phyloP scores from a whole-genome alignment of 768 basidiomycete species.

The Leccinum longicurvipes region DNA sequence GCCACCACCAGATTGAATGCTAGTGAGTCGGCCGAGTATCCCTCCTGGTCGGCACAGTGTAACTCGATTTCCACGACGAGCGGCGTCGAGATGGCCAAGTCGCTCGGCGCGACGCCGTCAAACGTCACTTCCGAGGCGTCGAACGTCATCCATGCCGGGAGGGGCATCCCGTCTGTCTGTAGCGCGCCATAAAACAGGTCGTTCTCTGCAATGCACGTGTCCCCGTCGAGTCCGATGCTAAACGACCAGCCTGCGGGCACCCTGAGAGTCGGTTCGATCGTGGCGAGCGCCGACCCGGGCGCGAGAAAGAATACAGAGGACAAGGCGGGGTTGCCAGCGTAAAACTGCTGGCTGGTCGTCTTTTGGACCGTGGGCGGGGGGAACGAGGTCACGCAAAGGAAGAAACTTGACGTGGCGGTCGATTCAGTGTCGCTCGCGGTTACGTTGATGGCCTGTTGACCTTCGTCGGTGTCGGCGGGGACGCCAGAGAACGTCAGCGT shows the following conservation, averaged over 20 bases:
- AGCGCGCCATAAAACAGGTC: slow-evolving; percentile 62
- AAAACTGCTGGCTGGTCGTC: slow-evolving; percentile 61
- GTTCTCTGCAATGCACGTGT: slow-evolving; percentile 52
- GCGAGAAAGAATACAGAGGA: slow-evolving; percentile 74
- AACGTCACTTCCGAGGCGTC: slow-evolving; percentile 66
- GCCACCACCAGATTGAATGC: slow-evolving; percentile 69
- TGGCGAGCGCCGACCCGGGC: slow-evolving; percentile 53
- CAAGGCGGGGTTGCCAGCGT: slow-evolving; percentile 54
- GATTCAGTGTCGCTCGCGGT: slow-evolving; percentile 56
- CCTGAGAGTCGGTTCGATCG: slow-evolving; percentile 54
- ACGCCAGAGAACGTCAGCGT: slow-evolving; percentile 65
- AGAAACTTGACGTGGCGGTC: slow-evolving; percentile 49
- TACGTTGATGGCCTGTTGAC: slow-evolving; percentile 57
- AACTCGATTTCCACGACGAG: slow-evolving; percentile 51
- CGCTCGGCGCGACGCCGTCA: slow-evolving; percentile 68
- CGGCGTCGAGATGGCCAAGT: slow-evolving; percentile 38
- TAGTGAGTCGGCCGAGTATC: slow-evolving; percentile 59
- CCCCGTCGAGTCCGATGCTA: slow-evolving; percentile 75
- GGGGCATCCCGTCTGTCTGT: slow-evolving; percentile 60
- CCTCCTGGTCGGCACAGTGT: slow-evolving; percentile 68
- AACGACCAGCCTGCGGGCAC: slow-evolving; percentile 86
- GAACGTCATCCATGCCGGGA: slow-evolving; percentile 78
- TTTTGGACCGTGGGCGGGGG: slow-evolving; percentile 52
- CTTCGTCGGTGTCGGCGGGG: slow-evolving; percentile 61
- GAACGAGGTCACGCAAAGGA: slow-evolving; percentile 53